These are phyloP conservation scores for Trypanosoma platydactyli DNA, from an alignment of 208 protist species.

Conservation along the genomic window DNA sequence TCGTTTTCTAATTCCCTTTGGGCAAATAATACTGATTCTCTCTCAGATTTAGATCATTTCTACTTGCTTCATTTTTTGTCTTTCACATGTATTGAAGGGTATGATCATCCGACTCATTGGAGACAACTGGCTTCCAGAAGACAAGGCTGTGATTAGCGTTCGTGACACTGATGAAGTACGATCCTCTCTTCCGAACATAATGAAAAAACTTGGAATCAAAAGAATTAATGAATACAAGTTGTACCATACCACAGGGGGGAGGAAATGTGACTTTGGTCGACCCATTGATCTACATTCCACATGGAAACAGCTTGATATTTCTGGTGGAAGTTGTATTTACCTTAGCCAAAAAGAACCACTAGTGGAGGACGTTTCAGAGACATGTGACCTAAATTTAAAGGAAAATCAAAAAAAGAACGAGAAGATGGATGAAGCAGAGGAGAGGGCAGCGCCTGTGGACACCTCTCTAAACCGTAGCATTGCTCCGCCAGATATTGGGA, in stretches of 20 bases:
- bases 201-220: constrained; percentile 29
- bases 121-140: constrained; percentile 27
- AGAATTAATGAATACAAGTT: constrained; percentile 20
- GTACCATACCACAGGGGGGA: constrained; percentile 5
- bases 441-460: background rate
- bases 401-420: background rate
- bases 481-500: background rate
- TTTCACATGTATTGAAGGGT: constrained; percentile 8
- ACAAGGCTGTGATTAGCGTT: constrained; percentile 22
- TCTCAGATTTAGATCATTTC: constrained; percentile 4
- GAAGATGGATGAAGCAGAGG: background rate
- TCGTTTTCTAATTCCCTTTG: background rate
- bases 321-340: constrained; percentile 20
- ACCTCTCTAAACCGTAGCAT: background rate
- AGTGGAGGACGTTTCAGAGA: background rate
- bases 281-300: constrained; percentile 7
- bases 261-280: constrained; percentile 18
- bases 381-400: constrained; percentile 1
- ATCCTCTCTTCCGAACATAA: constrained; percentile 20
- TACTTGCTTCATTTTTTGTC: constrained; percentile 9
- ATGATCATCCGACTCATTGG: constrained; percentile 34
- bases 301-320: constrained; percentile 25
- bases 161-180: constrained; percentile 17
- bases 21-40: background rate
- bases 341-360: constrained; percentile 16